Conservation (phyloP, 345 rosid species). For the Clarkia xantiana region DNA sequence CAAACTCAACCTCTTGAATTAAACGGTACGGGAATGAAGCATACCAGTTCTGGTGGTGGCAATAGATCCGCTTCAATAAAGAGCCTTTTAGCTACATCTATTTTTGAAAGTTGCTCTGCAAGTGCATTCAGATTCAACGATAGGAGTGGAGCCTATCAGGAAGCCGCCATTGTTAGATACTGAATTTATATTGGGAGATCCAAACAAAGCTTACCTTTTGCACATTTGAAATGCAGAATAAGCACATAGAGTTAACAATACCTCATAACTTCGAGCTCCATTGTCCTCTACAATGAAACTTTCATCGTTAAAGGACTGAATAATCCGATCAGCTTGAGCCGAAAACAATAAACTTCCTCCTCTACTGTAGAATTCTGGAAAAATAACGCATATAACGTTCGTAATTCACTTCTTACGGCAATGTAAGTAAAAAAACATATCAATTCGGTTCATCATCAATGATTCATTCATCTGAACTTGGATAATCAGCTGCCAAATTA, state of each 20-base stretch:
- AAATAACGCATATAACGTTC: not conserved
- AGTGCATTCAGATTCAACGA: constrained; percentile 57
- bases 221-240: not conserved
- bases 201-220: too few relatives aligned
- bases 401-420: too few relatives aligned
- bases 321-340: constrained; percentile 49
- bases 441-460: too few relatives aligned
- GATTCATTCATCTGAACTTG: too few relatives aligned
- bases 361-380: constrained; percentile 38
- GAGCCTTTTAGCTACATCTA: constrained; percentile 49
- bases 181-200: not conserved
- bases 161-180: too few relatives aligned
- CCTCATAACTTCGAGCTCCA: constrained; percentile 39
- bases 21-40: not conserved
- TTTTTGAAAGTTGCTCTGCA: constrained; percentile 45
- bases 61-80: constrained; percentile 65
- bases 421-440: too few relatives aligned
- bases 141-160: constrained; percentile 39
- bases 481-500: too few relatives aligned
- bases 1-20: not conserved
- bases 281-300: constrained; percentile 53
- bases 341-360: constrained; percentile 49
- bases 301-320: constrained; percentile 66
- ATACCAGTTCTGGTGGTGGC: constrained; percentile 46
- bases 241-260: constrained; percentile 5